Conservation (phyloP, 1,139 yeast genomes). For the Pichia sp. region DNA sequence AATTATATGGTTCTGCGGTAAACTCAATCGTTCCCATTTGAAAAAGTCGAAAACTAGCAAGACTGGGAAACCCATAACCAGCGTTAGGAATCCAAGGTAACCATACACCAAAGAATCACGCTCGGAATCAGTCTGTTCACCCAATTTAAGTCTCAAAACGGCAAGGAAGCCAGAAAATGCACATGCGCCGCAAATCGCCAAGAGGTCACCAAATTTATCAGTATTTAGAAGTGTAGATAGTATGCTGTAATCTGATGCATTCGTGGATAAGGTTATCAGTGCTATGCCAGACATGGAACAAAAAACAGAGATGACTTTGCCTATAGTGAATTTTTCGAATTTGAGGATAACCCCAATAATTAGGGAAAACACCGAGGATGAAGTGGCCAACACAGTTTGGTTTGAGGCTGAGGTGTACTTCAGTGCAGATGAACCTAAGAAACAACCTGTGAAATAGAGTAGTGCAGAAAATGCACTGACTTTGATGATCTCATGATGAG, state of each 20-base stretch:
- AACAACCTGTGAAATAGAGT: slow-evolving; percentile 42
- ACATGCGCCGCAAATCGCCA: slow-evolving; percentile 46
- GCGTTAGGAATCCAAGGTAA: slow-evolving; percentile 41
- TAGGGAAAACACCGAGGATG: slow-evolving; percentile 50
- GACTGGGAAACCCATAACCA: slow-evolving; percentile 39
- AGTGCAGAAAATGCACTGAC: slow-evolving; percentile 41
- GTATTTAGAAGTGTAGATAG: slow-evolving; percentile 3
- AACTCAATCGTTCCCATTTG: slow-evolving; percentile 39
- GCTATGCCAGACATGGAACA: slow-evolving; percentile 45
- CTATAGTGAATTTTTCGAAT: slow-evolving; percentile 42
- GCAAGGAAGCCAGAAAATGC: slow-evolving; percentile 45
- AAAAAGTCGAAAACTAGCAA: slow-evolving; percentile 35
- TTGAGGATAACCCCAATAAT: slow-evolving; percentile 39
- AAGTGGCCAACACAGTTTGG: slow-evolving; percentile 48
- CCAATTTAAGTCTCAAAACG: slow-evolving; percentile 42
- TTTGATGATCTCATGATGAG: slow-evolving; percentile 33
- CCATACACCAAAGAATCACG: slow-evolving; percentile 49
- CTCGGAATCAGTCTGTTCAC: slow-evolving; percentile 40
- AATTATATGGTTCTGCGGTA: slow-evolving; percentile 40
- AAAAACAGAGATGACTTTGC: slow-evolving; percentile 42
- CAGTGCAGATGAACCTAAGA: slow-evolving; percentile 40
- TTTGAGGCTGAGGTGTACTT: slow-evolving; percentile 52
- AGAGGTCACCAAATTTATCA: slow-evolving; percentile 43
- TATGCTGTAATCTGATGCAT: neutral
- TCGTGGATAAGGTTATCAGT: slow-evolving; percentile 40